These are phyloP conservation scores for Cryoendolithus antarcticus DNA, from an alignment of 2,329 filamentous ascomycete genomes.

Conservation along the genomic window DNA sequence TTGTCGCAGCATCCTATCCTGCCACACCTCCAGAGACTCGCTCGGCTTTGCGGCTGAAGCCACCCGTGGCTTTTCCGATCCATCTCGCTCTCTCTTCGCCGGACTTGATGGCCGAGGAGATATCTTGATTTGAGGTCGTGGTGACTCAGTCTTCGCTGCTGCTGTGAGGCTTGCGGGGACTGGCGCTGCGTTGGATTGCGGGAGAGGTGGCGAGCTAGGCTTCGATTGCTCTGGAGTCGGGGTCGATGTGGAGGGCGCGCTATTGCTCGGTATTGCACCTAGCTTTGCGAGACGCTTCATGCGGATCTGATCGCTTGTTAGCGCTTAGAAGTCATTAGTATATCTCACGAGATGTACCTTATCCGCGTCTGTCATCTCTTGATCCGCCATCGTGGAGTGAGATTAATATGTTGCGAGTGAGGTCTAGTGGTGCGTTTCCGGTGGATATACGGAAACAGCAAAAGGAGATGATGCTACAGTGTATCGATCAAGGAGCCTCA, in stretches of 20 bases:
- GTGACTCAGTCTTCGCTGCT: no score
- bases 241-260: conserved; percentile 6
- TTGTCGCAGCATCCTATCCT: conserved; percentile 44
- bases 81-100: conserved; percentile 24
- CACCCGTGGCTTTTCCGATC: conserved; percentile 21
- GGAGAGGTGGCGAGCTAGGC: conserved; percentile 7
- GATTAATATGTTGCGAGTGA: neutral
- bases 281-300: conserved; percentile 56
- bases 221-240: conserved; percentile 7
- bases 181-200: neutral
- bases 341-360: conserved; percentile 24
- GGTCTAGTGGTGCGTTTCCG: no score
- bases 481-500: no score
- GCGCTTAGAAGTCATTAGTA: conserved; percentile 1
- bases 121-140: conserved; percentile 16
- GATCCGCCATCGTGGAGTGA: conserved; percentile 14
- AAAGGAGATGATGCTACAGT: no score
- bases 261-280: conserved; percentile 26
- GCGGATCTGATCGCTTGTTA: conserved; percentile 40
- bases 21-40: conserved; percentile 46
- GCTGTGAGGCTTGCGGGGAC: no score
- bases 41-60: conserved; percentile 21
- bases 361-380: conserved; percentile 32
- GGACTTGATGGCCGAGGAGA: conserved; percentile 19
- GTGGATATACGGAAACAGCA: no score